These are phyloP conservation scores for Yarrowia bubula DNA, from an alignment of 805 yeast genomes.

Conservation along the genomic window DNA sequence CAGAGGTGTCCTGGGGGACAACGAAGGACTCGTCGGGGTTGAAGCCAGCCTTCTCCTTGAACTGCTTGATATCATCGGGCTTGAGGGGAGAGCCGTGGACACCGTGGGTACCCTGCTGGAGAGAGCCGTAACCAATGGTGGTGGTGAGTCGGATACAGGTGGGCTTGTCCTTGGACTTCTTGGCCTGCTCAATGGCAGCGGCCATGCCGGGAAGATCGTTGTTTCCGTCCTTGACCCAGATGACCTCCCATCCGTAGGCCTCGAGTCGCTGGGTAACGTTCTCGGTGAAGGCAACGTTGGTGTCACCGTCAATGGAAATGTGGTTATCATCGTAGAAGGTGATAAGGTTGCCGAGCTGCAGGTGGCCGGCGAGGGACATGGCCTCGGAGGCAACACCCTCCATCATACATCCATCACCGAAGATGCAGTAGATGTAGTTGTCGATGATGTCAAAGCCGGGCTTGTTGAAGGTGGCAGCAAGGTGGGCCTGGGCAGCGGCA, in stretches of 20 bases:
- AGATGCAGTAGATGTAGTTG: constrained; percentile 40
- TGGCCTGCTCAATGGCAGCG: constrained; percentile 41
- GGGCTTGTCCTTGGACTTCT: constrained; percentile 38
- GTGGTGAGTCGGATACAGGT: constrained; percentile 42
- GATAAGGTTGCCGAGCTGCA: constrained; percentile 41
- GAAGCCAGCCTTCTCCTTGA: constrained; percentile 27
- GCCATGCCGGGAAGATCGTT: constrained; percentile 38
- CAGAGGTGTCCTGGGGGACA: constrained; percentile 38
- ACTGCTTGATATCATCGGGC: constrained; percentile 35
- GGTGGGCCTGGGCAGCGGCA: constrained; percentile 43
- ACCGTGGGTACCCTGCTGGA: constrained; percentile 37
- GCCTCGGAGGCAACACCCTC: constrained; percentile 46
- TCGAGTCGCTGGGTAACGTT: constrained; percentile 39
- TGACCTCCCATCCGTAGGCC: constrained; percentile 43
- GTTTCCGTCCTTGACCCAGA: constrained; percentile 41
- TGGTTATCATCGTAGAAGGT: constrained; percentile 44
- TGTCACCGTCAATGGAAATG: constrained; percentile 43
- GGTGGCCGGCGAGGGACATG: constrained; percentile 44
- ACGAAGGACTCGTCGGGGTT: constrained; percentile 31
- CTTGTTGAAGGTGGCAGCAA: constrained; percentile 41
- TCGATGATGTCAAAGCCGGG: constrained; percentile 39
- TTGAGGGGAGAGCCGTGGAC: constrained; percentile 45
- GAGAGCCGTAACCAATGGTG: constrained; percentile 41
- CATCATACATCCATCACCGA: constrained; percentile 46
- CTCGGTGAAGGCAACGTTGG: constrained; percentile 41